These are phyloP conservation scores for Penicillium odoratum DNA, from an alignment of 495 filamentous ascomycete genomes.

Conservation along the genomic window DNA sequence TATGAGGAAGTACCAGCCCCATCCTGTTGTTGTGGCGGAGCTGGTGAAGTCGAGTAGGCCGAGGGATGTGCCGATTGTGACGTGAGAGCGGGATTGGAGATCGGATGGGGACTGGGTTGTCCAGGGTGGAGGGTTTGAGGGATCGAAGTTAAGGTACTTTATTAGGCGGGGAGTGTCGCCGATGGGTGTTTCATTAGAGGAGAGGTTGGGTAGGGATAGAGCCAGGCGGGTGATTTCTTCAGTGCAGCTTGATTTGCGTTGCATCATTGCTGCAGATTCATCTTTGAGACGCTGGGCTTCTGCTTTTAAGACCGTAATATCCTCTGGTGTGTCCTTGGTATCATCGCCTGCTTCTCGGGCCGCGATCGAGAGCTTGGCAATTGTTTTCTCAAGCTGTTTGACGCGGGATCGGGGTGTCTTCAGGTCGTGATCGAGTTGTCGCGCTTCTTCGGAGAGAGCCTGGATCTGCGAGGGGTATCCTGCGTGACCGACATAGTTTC, in stretches of 20 bases:
- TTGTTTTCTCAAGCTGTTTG: constrained; percentile 44
- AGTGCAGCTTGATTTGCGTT: constrained; percentile 56
- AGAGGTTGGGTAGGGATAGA: constrained; percentile 81
- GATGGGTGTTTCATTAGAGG: constrained; percentile 70
- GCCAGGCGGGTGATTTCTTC: constrained; percentile 74
- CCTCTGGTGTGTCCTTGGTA: constrained; percentile 14
- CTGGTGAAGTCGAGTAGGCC: constrained; percentile 81
- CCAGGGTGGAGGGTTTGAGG: constrained; percentile 49
- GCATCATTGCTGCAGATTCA: constrained; percentile 58
- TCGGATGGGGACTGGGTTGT: constrained; percentile 51
- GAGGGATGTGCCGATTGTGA: constrained; percentile 78
- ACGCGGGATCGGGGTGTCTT: constrained; percentile 37
- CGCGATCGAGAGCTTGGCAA: constrained; percentile 35
- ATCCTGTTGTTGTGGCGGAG: constrained; percentile 77
- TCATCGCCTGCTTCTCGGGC: constrained; percentile 17
- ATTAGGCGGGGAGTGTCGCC: constrained; percentile 60
- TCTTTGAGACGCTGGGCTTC: constrained; percentile 72
- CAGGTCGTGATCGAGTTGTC: constrained; percentile 44
- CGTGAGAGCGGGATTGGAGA: constrained; percentile 60
- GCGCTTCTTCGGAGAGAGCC: constrained; percentile 65
- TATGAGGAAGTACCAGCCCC: constrained; percentile 95
- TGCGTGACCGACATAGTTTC: constrained; percentile 75
- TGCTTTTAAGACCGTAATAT: constrained; percentile 42
- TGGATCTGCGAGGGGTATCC: constrained; percentile 68
- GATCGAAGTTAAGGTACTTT: constrained; percentile 75